Base-by-base conservation (phyloP, 1,139 yeast species). In the Hemisphaericaspora xylofermentans region DNA sequence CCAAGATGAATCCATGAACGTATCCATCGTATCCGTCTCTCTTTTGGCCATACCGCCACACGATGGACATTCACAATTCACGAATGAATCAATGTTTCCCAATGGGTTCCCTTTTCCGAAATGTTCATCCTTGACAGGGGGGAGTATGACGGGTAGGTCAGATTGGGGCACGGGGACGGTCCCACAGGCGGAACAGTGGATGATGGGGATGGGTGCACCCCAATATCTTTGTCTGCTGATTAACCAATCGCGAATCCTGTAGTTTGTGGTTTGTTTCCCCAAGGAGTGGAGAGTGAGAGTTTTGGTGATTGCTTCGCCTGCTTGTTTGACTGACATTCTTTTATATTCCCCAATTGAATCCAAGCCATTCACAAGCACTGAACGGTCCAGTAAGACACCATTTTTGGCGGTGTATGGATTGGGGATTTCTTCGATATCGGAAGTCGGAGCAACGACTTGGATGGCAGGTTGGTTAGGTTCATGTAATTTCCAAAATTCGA, bases 1-100 rank as follows among this genome's bases (percentile, higher is more conserved):
- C 98, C 98, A 93, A 1, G 98, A 88, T 10, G 96, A 87, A 62
- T 93, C 98, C 82, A 93, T 91, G 54, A 93, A 93, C 0, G 98
- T 93, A 57, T 93, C 98, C 98, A 93, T 93, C 0, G 98, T 93
- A 56, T 93, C 98, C 0, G 98, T 88, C 48, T 93, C 98, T 50
- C 98, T 76, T 42, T 74, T 81, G 0, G 98, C 96, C 16, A 73
- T 68, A 13, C 48, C 38, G 0, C 71, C 66, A 65, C 98, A 93
- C 0, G 78, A 74, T 5, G 98, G 98, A 60, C 98, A 93, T 26
- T 68, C 61, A 1, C 86, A 79, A 44, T 86, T 71, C 5, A 82
- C 80, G 66, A 88, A 93, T n/a, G 81, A 84, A 1, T 76, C 76
- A 41, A 84, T 68, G 25, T 78, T 74, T 2, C 82, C 79, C 41